Base-by-base conservation (phyloP, 164 flowering plant genomes). In the Litsea cubeba region DNA sequence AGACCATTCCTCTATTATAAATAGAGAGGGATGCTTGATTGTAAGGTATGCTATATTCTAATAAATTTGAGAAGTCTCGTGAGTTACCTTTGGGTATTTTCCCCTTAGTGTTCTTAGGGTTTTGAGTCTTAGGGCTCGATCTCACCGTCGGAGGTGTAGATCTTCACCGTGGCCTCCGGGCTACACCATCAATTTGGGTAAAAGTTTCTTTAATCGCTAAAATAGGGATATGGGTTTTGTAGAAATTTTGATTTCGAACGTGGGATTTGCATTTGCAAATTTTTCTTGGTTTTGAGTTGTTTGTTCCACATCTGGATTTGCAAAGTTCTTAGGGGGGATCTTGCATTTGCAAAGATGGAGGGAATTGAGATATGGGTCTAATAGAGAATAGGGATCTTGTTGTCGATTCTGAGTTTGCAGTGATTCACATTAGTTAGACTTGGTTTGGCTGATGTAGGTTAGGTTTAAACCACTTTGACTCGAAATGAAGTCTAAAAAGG, bases 341-440 rank as follows among this genome's bases (percentile, higher is more conserved):
- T 71, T 67, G 28, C 51, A 30, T 68, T 35, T 35, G 1, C 10
- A 35, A 10, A 74, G 4, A 11, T 5, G 69, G 63, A 62, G 51
- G 46, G 3, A 62, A 23, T 54, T 57, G 25, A 22, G 79, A 75
- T 65, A 26, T 76, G 70, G 81, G 80, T 74, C 69, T 74, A 50
- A 65, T 72, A 30, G 22, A 58, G 69, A 67, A 70, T 78, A 15
- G 25, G 23, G 65, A 5, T 64, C 66, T 35, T 30, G 64, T 65
- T 67, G 20, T 76, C 76, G 82, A 78, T 73, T 69, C 68, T 71
- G 46, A 68, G 24, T 60, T 79, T 49, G 58, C 40, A 15, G 40
- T 15, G 17, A 57, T 68, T 71, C 22, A 35, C 40, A 5, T 35
- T 6, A 5, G 7, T 5, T 35, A 35, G 40, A 35, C 40, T 35